These are phyloP conservation scores for Penicillium hesseltinei DNA, from an alignment of 2,329 filamentous ascomycete species.

Conservation along the genomic window DNA sequence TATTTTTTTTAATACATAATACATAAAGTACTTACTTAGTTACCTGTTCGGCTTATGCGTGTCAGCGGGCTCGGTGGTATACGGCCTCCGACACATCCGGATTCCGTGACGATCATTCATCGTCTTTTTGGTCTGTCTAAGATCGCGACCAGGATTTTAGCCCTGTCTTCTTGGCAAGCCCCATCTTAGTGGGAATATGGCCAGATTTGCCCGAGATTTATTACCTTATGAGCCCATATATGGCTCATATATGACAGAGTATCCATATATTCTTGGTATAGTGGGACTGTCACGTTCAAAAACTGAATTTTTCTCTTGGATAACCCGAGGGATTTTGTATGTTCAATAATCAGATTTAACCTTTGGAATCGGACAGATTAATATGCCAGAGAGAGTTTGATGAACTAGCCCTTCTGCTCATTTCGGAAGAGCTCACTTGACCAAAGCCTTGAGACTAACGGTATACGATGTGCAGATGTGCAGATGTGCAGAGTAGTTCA, in stretches of 20 bases:
- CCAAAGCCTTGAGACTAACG: too few species aligned
- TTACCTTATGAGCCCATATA: neutral
- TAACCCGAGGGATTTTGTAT: neutral
- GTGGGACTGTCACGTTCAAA: neutral
- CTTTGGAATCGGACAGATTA: neutral
- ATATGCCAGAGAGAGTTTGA: neutral
- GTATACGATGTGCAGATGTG: neutral
- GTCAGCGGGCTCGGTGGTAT: conserved; percentile 11
- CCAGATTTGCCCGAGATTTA: neutral
- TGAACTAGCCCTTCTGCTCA: neutral
- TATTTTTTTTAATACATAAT: too few species aligned
- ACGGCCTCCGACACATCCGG: conserved; percentile 19
- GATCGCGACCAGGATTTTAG: neutral
- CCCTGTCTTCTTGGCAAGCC: conserved; percentile 1
- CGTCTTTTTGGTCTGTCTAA: neutral
- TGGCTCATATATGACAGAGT: neutral
- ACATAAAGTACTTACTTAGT: too few species aligned
- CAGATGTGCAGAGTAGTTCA: neutral
- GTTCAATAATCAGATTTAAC: neutral
- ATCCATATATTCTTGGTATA: neutral
- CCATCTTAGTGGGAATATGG: neutral
- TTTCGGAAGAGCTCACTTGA: neutral
- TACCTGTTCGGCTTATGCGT: neutral
- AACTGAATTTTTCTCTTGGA: conserved; percentile 5
- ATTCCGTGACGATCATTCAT: conserved; percentile 5